Base-by-base conservation (phyloP, 2,329 filamentous ascomycete genomes). In the Fusarium torreyae region DNA sequence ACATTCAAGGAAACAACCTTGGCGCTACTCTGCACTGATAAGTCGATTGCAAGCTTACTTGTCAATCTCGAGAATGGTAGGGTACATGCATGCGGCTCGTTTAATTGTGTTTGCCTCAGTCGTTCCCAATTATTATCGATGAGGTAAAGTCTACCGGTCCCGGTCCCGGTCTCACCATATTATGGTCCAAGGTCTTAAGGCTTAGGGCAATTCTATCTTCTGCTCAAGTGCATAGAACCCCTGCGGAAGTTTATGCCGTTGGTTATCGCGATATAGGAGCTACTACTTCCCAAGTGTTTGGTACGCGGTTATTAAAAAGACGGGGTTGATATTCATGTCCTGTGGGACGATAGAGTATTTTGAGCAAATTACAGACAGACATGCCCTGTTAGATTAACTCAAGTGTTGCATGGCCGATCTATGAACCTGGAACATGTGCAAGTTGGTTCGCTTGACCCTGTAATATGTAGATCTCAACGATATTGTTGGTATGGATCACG, bases 231-330 rank as follows among this genome's bases (percentile, higher is more conserved):
- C 18, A 17, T 40, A 15, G 34, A 40, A 45, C 50, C 54, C 49
- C 46, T 28, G 45, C 26, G 15, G 51, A 46, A 40, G 51, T 58
- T 44, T 20, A 26, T 13, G 51, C 48, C 34, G 46, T 36, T 42
- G 28, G 40, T 39, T 33, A 46, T 43, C 28, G 14, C 43, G 44
- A 20, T 8, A 50, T 55, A 40, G 51, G 51, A 58, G 51, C 54
- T 57, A 46, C 51, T 43, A 42, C 48, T 44, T 40, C 54, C 55
- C 48, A 53, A 46, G 36, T 53, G 28, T 31, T 66, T 38, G 57
- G 62, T 48, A 34, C 55, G 57, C 60, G 55, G 61, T 34, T 55
- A 36, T 51, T 48, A 38, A 53, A 43, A 62, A 54, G 44, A 49
- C 54, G 59, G 51, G 51, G 42, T 45, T 53, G 59, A 51, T 26